phyloP scores from a whole-genome alignment of 2,329 filamentous ascomycete genomes.

The Colletotrichum navitas region DNA sequence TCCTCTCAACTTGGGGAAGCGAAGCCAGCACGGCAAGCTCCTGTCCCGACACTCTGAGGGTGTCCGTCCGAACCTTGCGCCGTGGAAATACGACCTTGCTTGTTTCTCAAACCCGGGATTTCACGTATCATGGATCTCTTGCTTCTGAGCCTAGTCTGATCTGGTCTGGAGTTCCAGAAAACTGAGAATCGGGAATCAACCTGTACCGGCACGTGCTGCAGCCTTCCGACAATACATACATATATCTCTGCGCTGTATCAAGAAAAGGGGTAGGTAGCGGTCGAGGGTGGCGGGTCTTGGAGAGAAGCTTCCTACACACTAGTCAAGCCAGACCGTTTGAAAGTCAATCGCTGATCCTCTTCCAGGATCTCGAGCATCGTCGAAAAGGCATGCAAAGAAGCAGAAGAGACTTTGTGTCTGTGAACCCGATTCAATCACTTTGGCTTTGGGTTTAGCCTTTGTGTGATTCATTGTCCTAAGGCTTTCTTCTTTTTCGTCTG shows the following conservation, averaged over 20 bases:
- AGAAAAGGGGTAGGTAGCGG: neutral
- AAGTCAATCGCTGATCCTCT: constrained; percentile 37
- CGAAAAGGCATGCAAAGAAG: neutral
- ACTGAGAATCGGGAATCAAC: constrained; percentile 1
- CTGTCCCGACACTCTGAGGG: neutral
- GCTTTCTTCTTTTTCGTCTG: constrained; percentile 3
- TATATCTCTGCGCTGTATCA: constrained; percentile 3
- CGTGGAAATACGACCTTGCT: constrained; percentile 3
- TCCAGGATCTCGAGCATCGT: constrained; percentile 9
- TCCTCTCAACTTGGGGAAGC: constrained; percentile 27
- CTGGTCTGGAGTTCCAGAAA: neutral
- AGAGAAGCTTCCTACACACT: constrained; percentile 11
- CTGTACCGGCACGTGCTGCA: neutral
- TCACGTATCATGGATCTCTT: neutral
- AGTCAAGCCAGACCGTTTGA: constrained; percentile 25
- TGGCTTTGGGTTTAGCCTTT: neutral
- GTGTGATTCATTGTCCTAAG: neutral
- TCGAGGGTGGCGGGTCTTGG: neutral
- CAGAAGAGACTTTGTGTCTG: constrained; percentile 4
- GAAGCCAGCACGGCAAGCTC: constrained; percentile 18
- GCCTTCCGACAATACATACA: neutral
- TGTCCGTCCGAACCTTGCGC: constrained; percentile 2
- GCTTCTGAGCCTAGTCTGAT: neutral
- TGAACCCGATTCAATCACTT: constrained; percentile 5
- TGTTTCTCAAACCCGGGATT: neutral